A percentile compares a stretch with the other conserved stretches of the same genome.
These are phyloP conservation scores for Fusarium succisae DNA, from an alignment of 2,329 filamentous ascomycete genomes.

Conservation along the genomic window DNA sequence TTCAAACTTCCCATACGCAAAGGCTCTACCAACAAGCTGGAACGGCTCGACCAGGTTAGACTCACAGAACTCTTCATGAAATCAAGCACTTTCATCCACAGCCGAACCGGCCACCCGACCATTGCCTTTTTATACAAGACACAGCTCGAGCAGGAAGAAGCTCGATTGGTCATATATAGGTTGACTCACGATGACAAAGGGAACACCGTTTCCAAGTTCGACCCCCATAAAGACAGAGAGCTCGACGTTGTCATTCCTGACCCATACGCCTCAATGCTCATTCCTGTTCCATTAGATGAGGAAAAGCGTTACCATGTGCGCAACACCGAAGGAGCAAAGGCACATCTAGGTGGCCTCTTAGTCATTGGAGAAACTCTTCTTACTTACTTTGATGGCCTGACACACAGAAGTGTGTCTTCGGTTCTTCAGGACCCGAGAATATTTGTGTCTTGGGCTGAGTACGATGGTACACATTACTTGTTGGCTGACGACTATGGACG, in stretches of 20 bases:
- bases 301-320: conserved; percentile 69
- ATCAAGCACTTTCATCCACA: conserved; percentile 65
- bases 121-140: conserved; percentile 68
- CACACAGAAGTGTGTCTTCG: conserved; percentile 71
- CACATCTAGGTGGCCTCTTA: conserved; percentile 75
- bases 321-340: conserved; percentile 61
- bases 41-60: conserved; percentile 63
- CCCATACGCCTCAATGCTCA: conserved; percentile 67
- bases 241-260: conserved; percentile 64
- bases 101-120: conserved; percentile 66
- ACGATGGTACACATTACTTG: conserved; percentile 85
- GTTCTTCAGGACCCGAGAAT: conserved; percentile 78
- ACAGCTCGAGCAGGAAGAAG: conserved; percentile 60
- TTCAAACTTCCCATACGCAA: conserved; percentile 61
- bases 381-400: conserved; percentile 84
- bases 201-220: conserved; percentile 62
- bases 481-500: conserved; percentile 91
- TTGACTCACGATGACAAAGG: conserved; percentile 68
- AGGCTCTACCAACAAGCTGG: conserved; percentile 54
- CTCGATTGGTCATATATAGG: conserved; percentile 67
- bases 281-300: conserved; percentile 67
- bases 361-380: conserved; percentile 84
- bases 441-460: conserved; percentile 90
- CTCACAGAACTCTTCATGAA: conserved; percentile 69
- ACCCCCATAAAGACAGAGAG: conserved; percentile 64